phyloP scores from a whole-genome alignment of 179 eudicot species.

The Patellifolia procumbens region DNA sequence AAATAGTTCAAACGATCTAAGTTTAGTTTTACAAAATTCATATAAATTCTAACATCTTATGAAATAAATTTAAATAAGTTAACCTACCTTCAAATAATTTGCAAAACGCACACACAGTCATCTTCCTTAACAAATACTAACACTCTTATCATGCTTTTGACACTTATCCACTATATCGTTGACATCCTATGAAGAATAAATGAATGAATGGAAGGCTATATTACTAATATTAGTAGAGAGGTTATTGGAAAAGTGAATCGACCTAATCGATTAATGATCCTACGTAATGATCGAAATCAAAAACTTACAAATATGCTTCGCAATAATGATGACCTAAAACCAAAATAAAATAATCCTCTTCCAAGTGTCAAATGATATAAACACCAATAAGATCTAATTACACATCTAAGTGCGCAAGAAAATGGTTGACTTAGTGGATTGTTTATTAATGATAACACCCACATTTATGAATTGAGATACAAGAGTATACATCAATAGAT shows the following conservation, averaged over 20 bases:
- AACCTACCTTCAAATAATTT: too few relatives aligned
- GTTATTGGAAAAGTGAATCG: slow-evolving; percentile 8
- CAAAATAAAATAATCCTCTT: neutral
- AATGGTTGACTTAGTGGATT: slow-evolving; percentile 17
- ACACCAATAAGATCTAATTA: slow-evolving; percentile 17
- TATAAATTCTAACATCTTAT: too few relatives aligned
- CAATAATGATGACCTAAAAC: neutral
- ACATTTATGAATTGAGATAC: neutral
- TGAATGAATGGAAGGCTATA: neutral
- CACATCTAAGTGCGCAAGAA: slow-evolving; percentile 8
- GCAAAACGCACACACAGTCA: too few relatives aligned
- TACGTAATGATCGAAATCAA: neutral
- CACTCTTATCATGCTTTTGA: too few relatives aligned
- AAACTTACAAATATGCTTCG: neutral
- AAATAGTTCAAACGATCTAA: too few relatives aligned
- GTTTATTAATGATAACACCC: slow-evolving; percentile 8
- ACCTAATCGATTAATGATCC: neutral
- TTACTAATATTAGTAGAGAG: neutral
- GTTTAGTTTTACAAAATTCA: too few relatives aligned
- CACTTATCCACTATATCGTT: too few relatives aligned
- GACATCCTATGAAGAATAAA: neutral
- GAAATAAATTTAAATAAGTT: too few relatives aligned
- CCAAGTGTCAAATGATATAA: neutral
- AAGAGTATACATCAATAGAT: neutral
- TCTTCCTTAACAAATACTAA: too few relatives aligned